Conservation (phyloP, 345 rosid genomes). For the Aethionema arabicum region DNA sequence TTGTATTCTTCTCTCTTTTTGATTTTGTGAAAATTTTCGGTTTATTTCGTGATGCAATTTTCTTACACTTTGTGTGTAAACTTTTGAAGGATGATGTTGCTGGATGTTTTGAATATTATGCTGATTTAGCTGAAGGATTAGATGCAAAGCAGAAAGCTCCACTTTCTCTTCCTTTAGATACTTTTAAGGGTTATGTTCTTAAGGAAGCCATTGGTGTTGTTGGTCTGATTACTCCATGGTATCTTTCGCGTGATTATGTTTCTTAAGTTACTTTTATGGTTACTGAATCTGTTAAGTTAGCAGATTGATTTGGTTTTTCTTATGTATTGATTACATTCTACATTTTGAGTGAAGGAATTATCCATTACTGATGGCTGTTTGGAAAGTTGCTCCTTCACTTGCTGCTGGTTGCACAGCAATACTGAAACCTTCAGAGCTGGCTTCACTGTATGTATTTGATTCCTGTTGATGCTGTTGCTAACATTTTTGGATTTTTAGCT, state of each 20-base stretch:
- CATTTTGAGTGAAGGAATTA: slow-evolving; percentile 72
- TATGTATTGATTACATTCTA: slow-evolving; percentile 7
- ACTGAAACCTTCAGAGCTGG: slow-evolving; percentile 87
- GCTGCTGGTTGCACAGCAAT: slow-evolving; percentile 97
- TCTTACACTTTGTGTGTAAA: slow-evolving; percentile 32
- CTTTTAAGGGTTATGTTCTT: slow-evolving; percentile 70
- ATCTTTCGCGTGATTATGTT: slow-evolving; percentile 24
- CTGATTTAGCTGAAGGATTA: slow-evolving; percentile 91
- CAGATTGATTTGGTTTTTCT: background rate
- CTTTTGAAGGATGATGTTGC: slow-evolving; percentile 89
- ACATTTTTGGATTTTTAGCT: slow-evolving; percentile 6
- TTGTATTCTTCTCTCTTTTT: slow-evolving; percentile 16
- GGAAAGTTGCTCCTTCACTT: slow-evolving; percentile 99
- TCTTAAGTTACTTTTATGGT: slow-evolving; percentile 1
- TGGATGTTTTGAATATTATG: slow-evolving; percentile 92
- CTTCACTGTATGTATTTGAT: slow-evolving; percentile 65
- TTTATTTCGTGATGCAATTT: slow-evolving; percentile 5
- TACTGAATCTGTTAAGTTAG: slow-evolving; percentile 17
- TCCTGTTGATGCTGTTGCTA: slow-evolving; percentile 9
- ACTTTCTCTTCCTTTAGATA: slow-evolving; percentile 77
- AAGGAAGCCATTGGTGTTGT: slow-evolving; percentile 97
- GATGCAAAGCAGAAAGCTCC: slow-evolving; percentile 91
- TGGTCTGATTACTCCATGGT: slow-evolving; percentile 97
- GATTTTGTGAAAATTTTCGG: background rate
- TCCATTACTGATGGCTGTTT: slow-evolving; percentile 85